Percentiles rank a stretch among this genome's conserved stretches.
These are phyloP conservation scores for Dunaliella salina DNA, from an alignment of 163 green algal genomes.

Conservation along the genomic window DNA sequence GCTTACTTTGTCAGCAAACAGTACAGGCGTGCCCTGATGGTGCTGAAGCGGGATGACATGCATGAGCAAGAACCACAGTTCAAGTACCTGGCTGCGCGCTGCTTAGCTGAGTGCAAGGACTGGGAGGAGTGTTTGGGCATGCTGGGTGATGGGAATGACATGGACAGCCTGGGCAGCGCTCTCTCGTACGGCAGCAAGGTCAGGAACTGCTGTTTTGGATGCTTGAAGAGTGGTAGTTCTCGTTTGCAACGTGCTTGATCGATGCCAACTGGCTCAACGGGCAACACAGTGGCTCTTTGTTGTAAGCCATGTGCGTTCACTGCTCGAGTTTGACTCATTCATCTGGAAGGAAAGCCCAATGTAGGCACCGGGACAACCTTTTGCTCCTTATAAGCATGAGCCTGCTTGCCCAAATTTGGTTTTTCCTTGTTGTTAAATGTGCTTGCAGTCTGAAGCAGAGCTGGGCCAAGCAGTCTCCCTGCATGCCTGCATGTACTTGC, in stretches of 20 bases:
- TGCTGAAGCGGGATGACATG: constrained; percentile 57
- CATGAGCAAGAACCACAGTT: constrained; percentile 63
- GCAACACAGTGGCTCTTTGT: no score
- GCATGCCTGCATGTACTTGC: constrained; percentile 64
- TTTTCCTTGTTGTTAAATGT: background rate
- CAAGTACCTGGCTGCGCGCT: constrained; percentile 81
- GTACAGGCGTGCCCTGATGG: constrained; percentile 56
- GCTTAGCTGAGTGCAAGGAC: constrained; percentile 69
- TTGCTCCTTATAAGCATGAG: no score
- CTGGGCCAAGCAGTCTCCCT: constrained; percentile 5
- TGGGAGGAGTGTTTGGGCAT: constrained; percentile 85
- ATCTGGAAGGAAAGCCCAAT: no score
- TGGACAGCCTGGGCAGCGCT: background rate
- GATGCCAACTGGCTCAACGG: no score
- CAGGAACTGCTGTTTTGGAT: no score
- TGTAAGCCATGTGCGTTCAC: no score
- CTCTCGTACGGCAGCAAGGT: no score
- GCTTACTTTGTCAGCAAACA: constrained; percentile 67
- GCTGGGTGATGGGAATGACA: constrained; percentile 65
- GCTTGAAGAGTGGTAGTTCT: no score
- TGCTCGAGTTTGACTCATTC: no score
- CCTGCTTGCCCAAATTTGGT: no score
- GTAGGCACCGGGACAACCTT: no score
- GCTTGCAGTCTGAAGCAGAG: background rate
- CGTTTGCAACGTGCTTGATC: no score